These are phyloP conservation scores for Oryza coarctata DNA, from an alignment of 176 grass and related monocot genomes.

Conservation along the genomic window DNA sequence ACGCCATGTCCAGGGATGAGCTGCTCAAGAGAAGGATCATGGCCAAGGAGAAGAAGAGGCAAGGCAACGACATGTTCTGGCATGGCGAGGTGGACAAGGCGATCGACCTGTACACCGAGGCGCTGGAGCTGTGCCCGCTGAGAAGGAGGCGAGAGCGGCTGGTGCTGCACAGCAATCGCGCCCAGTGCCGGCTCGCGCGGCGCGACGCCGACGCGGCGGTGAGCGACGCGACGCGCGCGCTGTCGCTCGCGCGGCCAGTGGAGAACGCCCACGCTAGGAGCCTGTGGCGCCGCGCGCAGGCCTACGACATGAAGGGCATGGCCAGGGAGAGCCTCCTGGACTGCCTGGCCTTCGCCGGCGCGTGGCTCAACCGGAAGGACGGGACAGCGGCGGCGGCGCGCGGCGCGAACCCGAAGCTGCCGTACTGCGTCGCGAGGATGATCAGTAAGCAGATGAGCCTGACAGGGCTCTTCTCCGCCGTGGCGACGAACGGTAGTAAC, in stretches of 20 bases:
- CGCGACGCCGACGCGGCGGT: slow-evolving; percentile 54
- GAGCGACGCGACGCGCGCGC: slow-evolving; percentile 85
- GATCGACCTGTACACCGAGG: slow-evolving; percentile 54
- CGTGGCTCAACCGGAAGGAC: slow-evolving; percentile 43
- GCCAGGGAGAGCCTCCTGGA: slow-evolving; percentile 95
- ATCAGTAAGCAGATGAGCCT: slow-evolving; percentile 84
- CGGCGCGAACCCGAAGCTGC: slow-evolving; percentile 48
- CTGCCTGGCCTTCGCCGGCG: slow-evolving; percentile 63
- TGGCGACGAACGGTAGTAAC: background rate
- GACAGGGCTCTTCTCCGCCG: slow-evolving; percentile 57
- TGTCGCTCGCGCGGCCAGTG: slow-evolving; percentile 51
- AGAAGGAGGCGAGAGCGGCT: slow-evolving; percentile 51
- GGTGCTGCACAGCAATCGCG: slow-evolving; percentile 81
- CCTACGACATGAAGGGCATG: slow-evolving; percentile 94
- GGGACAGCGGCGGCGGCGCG: slow-evolving; percentile 16
- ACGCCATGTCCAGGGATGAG: slow-evolving; percentile 43
- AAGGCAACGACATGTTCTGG: slow-evolving; percentile 64
- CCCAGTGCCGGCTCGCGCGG: slow-evolving; percentile 61
- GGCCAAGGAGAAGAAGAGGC: slow-evolving; percentile 63
- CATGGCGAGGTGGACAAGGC: slow-evolving; percentile 63
- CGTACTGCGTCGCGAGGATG: slow-evolving; percentile 77
- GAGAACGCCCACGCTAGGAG: slow-evolving; percentile 70
- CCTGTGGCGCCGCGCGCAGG: slow-evolving; percentile 83
- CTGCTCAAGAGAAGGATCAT: slow-evolving; percentile 27
- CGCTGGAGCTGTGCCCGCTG: slow-evolving; percentile 63